Evolutionary conservation across 2,329 filamentous ascomycete genomes (phyloP), one percentile per base, ranked within the genome.

Genomic region (Aureobasidium sp.): DNA sequence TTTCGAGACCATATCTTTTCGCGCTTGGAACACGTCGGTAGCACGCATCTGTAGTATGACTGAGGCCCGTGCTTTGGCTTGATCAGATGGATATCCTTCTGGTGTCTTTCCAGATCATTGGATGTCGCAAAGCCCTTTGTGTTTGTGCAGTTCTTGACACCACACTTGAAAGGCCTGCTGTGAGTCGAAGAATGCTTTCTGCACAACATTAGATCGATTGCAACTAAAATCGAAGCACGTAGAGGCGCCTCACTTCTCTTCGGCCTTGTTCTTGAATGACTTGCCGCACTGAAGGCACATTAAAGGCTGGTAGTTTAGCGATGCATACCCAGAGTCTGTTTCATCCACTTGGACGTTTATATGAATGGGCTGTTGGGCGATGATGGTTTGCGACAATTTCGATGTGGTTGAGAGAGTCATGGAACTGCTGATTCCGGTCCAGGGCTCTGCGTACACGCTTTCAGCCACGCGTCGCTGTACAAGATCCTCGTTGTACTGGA

Each of bases 31-130:
- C 88, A 91, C 25, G 76, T 69, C 7, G 74, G 74, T 6, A 82
- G 76, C 56, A 79, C 79, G 70, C 89, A 94, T 62, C 79, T 81
- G 66, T 82, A 90, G 42, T 78, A 78, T 64, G 81, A 81, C 48
- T 76, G 78, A 0, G 75, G 76, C 9, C 79, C 79, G 1, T 77
- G 75, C 29, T 69, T 71, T 63, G 74, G 76, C 42, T 68, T 75
- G 57, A 80, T 76, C 27, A 75, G 77, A 71, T 96, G 91, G 6
- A 89, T 85, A 64, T 86, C 88, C 69, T 84, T 85, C 67, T 82
- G 85, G 71, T 96, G 92, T 58, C 92, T 81, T n/a, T 87, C 83
- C 14, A 93, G 83, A 68, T 96, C 92, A 71, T 95, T 96, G 20
- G 77, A 74, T 0, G 90, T 95, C 20, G 87, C 86, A 68, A 96